Evolutionary conservation across 371 early-diverging fungal species (phyloP).

Genomic region (Mucor plumbeus): DNA sequence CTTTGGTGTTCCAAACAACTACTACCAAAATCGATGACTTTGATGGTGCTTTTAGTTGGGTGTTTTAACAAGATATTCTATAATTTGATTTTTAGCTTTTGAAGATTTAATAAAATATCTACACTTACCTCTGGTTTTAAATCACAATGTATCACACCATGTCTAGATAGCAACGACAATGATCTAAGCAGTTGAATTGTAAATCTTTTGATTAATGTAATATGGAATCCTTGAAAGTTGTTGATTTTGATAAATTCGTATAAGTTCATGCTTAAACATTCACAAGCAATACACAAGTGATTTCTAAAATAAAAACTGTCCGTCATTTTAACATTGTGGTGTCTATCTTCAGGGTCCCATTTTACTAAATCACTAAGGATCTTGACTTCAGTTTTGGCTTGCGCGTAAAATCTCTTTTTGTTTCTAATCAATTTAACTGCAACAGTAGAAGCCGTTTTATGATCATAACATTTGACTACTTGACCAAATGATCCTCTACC

Average conservation of each 20-base stretch:
- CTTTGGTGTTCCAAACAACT: conserved; percentile 87
- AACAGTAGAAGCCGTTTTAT: conserved; percentile 83
- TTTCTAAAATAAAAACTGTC: conserved; percentile 92
- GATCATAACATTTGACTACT: conserved; percentile 92
- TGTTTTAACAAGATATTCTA: conserved; percentile 80
- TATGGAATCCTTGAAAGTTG: conserved; percentile 89
- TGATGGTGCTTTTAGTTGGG: conserved; percentile 79
- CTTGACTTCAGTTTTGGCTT: conserved; percentile 94
- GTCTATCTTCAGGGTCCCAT: conserved; percentile 84
- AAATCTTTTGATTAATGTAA: conserved; percentile 82
- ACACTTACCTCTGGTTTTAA: conserved; percentile 91
- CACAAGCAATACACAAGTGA: conserved; percentile 96
- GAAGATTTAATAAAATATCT: not conserved
- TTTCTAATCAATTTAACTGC: conserved; percentile 97
- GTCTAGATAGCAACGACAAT: conserved; percentile 72
- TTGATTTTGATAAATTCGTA: conserved; percentile 97
- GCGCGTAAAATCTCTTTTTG: conserved; percentile 94
- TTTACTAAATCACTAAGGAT: conserved; percentile 75
- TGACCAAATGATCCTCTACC: conserved; percentile 99
- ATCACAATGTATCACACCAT: conserved; percentile 97
- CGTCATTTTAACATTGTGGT: conserved; percentile 85
- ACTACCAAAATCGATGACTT: conserved; percentile 99
- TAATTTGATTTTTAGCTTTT: not conserved
- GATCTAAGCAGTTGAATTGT: conserved; percentile 88
- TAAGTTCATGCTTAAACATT: conserved; percentile 94